phyloP scores from a whole-genome alignment of 2,329 filamentous ascomycete species.

The Penicillium sp. region DNA sequence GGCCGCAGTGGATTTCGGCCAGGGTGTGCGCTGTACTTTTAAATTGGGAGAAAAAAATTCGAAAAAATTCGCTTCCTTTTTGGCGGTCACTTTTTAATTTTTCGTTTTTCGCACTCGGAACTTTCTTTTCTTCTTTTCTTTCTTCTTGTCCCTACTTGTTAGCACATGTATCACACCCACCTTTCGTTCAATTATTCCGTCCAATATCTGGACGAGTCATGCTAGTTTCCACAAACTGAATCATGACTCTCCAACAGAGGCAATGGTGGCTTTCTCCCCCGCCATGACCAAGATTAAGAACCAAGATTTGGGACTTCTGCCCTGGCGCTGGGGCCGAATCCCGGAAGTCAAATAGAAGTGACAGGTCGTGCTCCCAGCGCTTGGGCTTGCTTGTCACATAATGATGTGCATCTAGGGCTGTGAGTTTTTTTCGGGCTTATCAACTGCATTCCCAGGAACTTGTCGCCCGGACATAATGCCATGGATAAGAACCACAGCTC shows the following conservation, averaged over 20 bases:
- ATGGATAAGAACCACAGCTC: not conserved
- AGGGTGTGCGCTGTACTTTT: conserved; percentile 11
- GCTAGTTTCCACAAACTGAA: not conserved
- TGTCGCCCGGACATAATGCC: not conserved
- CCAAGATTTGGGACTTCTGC: not conserved
- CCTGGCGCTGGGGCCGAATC: conserved; percentile 1
- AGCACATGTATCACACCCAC: not conserved
- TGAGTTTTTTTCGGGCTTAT: conserved; percentile 6
- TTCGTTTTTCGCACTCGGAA: conserved; percentile 8
- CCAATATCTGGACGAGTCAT: not conserved
- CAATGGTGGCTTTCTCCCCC: conserved; percentile 2
- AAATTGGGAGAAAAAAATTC: conserved; percentile 1
- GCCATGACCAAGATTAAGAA: conserved; percentile 1
- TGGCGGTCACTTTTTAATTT: conserved; percentile 6
- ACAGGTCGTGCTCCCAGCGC: conserved; percentile 6
- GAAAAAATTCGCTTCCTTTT: conserved; percentile 12
- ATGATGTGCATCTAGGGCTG: conserved; percentile 9
- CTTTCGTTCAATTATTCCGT: not conserved
- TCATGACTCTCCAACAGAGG: not conserved
- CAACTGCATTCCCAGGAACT: conserved; percentile 7
- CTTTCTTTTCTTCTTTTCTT: conserved; percentile 13
- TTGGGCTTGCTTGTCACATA: conserved; percentile 9
- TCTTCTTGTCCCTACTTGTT: conserved; percentile 7
- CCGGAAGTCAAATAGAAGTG: conserved; percentile 13
- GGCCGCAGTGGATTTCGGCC: conserved; percentile 9